Conservation (phyloP, 106 monocot species). For the Allium cepa region DNA sequence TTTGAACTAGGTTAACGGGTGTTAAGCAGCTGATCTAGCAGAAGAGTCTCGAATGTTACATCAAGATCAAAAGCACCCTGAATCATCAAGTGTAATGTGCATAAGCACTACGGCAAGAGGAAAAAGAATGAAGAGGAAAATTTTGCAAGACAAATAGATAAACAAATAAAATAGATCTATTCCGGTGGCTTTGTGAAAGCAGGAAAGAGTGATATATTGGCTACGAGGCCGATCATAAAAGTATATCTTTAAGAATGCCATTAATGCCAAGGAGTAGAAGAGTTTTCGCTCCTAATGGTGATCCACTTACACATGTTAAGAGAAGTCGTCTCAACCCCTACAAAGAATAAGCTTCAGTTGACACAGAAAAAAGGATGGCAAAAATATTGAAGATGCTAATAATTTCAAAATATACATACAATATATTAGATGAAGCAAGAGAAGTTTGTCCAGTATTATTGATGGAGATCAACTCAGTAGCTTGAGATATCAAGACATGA, state of each 20-base stretch:
- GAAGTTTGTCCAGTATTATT: constrained; percentile 88
- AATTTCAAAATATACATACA: constrained; percentile 14
- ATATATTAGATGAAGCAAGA: constrained; percentile 83
- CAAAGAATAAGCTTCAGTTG: constrained; percentile 8
- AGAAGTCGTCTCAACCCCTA: constrained; percentile 94
- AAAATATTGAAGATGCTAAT: neutral
- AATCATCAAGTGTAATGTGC: too few relatives aligned
- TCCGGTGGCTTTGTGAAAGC: constrained; percentile 89
- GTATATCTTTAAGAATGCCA: constrained; percentile 84
- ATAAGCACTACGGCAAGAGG: too few relatives aligned
- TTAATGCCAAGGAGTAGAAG: constrained; percentile 91
- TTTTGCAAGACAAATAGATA: neutral
- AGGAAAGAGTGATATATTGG: constrained; percentile 71
- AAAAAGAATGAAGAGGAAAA: neutral
- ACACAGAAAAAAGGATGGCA: neutral
- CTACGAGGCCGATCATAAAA: constrained; percentile 76
- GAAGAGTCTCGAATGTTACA: too few relatives aligned
- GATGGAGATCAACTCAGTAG: constrained; percentile 74
- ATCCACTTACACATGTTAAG: constrained; percentile 94
- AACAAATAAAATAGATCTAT: constrained; percentile 49
- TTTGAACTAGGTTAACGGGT: too few relatives aligned
- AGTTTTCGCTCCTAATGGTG: constrained; percentile 75
- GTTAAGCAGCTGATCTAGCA: too few relatives aligned
- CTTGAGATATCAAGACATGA: constrained; percentile 87
- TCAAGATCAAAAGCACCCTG: too few relatives aligned